Percentiles rank a stretch among this genome's conserved stretches.
Evolutionary conservation across 306 rosid species (phyloP).

Genomic region (Trifolium repens): DNA sequence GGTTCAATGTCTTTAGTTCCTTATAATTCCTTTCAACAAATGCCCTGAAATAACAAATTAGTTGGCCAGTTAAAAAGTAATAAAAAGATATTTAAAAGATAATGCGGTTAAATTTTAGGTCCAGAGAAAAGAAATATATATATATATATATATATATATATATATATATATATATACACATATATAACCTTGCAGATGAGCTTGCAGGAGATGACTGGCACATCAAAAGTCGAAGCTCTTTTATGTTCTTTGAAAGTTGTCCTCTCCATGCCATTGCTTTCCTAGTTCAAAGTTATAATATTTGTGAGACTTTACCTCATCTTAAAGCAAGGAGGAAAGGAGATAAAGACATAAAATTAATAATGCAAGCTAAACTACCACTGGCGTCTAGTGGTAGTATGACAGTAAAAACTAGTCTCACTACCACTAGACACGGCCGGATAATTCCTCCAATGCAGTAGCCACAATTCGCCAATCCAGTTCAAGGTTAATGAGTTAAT

Average conservation of each 20-base stretch:
- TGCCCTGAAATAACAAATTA: conserved; percentile 55
- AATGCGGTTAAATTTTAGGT: background rate
- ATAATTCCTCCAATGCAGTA: background rate
- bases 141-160: conserved; percentile 21
- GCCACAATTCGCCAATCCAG: background rate
- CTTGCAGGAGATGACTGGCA: conserved; percentile 95
- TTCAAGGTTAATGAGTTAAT: background rate
- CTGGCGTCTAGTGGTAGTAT: background rate
- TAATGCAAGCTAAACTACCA: background rate
- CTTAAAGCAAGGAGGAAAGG: background rate
- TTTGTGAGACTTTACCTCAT: conserved; percentile 20
- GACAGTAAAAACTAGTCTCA: background rate
- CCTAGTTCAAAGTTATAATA: conserved; percentile 30
- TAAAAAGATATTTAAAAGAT: background rate
- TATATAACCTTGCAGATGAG: conserved; percentile 76
- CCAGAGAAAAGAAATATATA: background rate
- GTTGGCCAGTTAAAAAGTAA: too few species aligned
- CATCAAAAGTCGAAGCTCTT: conserved; percentile 87
- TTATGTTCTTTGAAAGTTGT: conserved; percentile 66
- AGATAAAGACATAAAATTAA: background rate
- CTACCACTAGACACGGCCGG: background rate
- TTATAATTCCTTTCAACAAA: conserved; percentile 88
- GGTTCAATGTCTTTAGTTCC: conserved; percentile 84
- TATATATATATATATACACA: conserved; percentile 23
- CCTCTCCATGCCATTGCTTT: conserved; percentile 88